Conservation (phyloP, 345 rosid genomes). For the Ricinus communis region DNA sequence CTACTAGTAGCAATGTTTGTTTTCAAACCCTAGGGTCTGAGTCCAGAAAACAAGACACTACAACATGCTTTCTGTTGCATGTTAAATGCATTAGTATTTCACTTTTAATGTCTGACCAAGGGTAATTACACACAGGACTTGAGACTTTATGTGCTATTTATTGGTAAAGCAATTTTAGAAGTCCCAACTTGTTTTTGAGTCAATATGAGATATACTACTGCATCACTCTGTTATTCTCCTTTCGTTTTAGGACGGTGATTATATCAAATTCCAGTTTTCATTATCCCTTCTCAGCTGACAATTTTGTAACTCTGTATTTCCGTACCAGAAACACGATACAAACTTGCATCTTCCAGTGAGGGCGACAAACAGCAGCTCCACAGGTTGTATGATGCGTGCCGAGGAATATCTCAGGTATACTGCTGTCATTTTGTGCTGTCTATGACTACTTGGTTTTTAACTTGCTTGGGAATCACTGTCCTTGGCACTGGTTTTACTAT, state of each 20-base stretch:
- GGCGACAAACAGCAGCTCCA: constrained; percentile 50
- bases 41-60: too few relatives aligned
- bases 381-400: constrained; percentile 43
- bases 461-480: background rate
- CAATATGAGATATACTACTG: too few relatives aligned
- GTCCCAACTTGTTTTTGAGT: background rate
- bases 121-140: background rate
- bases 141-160: background rate
- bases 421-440: constrained; percentile 6
- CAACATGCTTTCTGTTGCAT: background rate
- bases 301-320: constrained; percentile 1
- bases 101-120: background rate
- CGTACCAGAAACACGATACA: constrained; percentile 38
- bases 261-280: background rate
- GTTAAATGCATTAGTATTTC: background rate
- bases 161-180: background rate
- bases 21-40: background rate
- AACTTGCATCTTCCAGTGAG: constrained; percentile 36
- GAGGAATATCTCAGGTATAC: constrained; percentile 42
- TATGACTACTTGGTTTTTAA: constrained; percentile 6
- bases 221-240: too few relatives aligned
- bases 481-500: background rate
- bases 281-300: background rate
- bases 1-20: background rate
- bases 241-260: background rate